Conservation (phyloP, 2,329 filamentous ascomycete genomes). For the Paecilomyces variotii region DNA sequence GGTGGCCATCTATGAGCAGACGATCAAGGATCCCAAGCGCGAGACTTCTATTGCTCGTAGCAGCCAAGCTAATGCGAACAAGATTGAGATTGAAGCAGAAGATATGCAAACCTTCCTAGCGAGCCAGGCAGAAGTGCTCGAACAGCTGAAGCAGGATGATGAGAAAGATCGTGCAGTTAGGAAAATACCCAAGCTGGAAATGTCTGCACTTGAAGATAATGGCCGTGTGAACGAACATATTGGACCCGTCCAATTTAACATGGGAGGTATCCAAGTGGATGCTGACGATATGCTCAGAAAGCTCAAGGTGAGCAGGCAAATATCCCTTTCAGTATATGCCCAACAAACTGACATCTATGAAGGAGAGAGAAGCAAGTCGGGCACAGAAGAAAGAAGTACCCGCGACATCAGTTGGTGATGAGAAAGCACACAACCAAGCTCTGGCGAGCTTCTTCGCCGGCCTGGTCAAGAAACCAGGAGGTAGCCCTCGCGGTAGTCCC, state of each 20-base stretch:
- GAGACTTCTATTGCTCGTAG: conserved; percentile 52
- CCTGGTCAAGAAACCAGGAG: conserved; percentile 46
- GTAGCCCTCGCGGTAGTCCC: conserved; percentile 30
- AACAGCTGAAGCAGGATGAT: conserved; percentile 53
- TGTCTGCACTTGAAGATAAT: conserved; percentile 29
- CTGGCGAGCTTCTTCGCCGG: conserved; percentile 54
- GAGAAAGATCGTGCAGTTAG: conserved; percentile 33
- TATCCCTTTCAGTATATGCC: conserved; percentile 1
- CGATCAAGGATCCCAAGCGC: conserved; percentile 66
- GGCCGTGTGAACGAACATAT: conserved; percentile 65
- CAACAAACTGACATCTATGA: conserved; percentile 3
- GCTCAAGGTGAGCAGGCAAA: conserved; percentile 56
- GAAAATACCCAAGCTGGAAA: conserved; percentile 25
- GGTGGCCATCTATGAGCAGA: conserved; percentile 68
- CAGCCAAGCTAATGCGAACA: conserved; percentile 31
- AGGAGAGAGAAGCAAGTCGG: conserved; percentile 39
- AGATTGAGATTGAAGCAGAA: conserved; percentile 56
- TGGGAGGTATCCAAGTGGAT: conserved; percentile 94
- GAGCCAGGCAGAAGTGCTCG: conserved; percentile 67
- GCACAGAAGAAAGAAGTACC: conserved; percentile 26
- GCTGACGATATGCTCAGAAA: conserved; percentile 87
- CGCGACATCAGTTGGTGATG: conserved; percentile 27
- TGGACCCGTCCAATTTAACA: conserved; percentile 93
- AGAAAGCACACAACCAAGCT: conserved; percentile 51
- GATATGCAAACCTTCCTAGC: conserved; percentile 72